These are phyloP conservation scores for Trichoderma sp. DNA, from an alignment of 2,329 filamentous ascomycete genomes.

Conservation along the genomic window DNA sequence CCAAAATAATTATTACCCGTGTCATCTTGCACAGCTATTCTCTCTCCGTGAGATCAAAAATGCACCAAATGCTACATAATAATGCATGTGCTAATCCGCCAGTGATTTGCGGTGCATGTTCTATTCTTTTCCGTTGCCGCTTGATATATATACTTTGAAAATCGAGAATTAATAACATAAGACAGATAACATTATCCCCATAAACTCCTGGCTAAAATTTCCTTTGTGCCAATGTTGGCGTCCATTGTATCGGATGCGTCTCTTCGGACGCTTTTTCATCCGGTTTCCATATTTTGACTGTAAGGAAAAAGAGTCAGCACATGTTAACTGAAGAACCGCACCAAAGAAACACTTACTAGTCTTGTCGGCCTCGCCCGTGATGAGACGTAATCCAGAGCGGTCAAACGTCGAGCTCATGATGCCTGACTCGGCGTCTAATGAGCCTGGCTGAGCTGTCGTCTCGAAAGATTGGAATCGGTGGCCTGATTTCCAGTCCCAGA, in stretches of 20 bases:
- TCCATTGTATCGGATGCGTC: conserved; percentile 91
- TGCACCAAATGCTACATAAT: neutral
- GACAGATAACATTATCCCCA: neutral
- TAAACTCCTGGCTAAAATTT: conserved; percentile 61
- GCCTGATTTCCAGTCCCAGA: conserved; percentile 99
- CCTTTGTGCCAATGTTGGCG: conserved; percentile 74
- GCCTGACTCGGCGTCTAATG: conserved; percentile 89
- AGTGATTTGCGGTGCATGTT: neutral
- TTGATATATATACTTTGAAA: neutral
- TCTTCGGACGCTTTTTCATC: conserved; percentile 90
- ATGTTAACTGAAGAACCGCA: neutral
- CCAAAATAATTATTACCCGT: neutral
- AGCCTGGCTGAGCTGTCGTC: conserved; percentile 91
- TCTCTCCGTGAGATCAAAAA: neutral
- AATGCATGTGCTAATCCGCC: neutral
- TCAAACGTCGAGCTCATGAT: conserved; percentile 96
- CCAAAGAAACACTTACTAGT: conserved; percentile 61
- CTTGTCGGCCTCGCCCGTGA: conserved; percentile 96
- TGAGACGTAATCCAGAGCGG: conserved; percentile 81
- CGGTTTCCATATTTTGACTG: conserved; percentile 94
- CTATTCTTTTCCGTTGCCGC: neutral
- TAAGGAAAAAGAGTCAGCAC: neutral
- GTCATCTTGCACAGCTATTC: neutral
- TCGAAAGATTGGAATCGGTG: conserved; percentile 89
- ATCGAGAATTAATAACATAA: neutral